These are phyloP conservation scores for Pseudotsuga menziesii DNA, from an alignment of 75 land plant genomes.

Conservation along the genomic window DNA sequence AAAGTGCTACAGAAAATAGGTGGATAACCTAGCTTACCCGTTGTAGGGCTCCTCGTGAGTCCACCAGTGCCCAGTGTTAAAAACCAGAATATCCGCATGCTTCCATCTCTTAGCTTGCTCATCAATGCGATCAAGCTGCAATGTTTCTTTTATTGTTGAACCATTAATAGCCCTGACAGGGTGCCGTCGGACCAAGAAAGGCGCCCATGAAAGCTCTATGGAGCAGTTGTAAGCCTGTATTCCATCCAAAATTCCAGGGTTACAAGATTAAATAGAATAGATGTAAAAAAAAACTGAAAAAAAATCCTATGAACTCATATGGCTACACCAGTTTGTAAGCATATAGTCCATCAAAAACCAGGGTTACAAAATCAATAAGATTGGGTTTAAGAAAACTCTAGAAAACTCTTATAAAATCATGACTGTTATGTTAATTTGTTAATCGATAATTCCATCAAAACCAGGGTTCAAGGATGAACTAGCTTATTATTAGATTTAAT, in stretches of 20 bases:
- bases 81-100: conserved; percentile 52
- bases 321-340: neutral
- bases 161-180: conserved; percentile 33
- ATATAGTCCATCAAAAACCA: neutral
- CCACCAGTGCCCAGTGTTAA: conserved; percentile 81
- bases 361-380: neutral
- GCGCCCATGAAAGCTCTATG: conserved; percentile 72
- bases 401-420: neutral
- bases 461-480: neutral
- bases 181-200: conserved; percentile 65
- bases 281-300: neutral
- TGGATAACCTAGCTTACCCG: conserved; percentile 32
- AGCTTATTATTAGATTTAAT: neutral
- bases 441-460: neutral
- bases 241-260: neutral
- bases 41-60: conserved; percentile 34
- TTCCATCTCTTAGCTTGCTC: conserved; percentile 45
- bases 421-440: neutral
- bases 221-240: conserved; percentile 56
- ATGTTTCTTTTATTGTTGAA: conserved; percentile 39
- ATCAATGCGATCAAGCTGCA: conserved; percentile 45
- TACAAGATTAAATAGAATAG: neutral
- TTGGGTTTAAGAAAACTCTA: neutral
- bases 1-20: neutral
- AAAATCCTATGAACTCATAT: neutral